Conservation (phyloP, 2,329 filamentous ascomycete species). For the Calycina marina region DNA sequence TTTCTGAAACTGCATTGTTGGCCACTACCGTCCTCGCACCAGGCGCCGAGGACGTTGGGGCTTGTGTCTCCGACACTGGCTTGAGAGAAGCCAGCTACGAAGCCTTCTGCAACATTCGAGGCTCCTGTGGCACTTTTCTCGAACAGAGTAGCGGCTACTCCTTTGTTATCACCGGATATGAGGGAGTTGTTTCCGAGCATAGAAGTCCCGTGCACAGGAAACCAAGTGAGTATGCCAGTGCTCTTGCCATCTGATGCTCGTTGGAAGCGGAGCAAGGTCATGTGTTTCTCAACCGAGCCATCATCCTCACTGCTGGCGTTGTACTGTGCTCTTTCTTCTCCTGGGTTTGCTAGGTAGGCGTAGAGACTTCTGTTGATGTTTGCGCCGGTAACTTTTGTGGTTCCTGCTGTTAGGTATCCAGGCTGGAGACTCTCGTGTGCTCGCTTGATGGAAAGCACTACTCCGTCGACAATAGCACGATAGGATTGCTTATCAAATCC, state of each 20-base stretch:
- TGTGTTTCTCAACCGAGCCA: constrained; percentile 51
- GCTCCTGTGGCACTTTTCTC: constrained; percentile 52
- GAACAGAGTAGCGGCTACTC: constrained; percentile 73
- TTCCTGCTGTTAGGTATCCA: constrained; percentile 58
- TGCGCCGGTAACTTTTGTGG: constrained; percentile 54
- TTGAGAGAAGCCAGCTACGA: constrained; percentile 87
- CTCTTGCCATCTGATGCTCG: constrained; percentile 61
- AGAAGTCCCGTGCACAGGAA: constrained; percentile 82
- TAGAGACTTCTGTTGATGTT: constrained; percentile 85
- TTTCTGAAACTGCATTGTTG: constrained; percentile 60
- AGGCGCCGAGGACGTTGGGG: constrained; percentile 77
- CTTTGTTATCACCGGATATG: constrained; percentile 91
- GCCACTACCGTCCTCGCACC: constrained; percentile 73
- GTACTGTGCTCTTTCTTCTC: constrained; percentile 59
- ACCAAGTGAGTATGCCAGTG: constrained; percentile 77
- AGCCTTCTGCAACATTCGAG: constrained; percentile 43
- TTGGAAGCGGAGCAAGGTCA: constrained; percentile 70
- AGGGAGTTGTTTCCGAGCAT: constrained; percentile 85
- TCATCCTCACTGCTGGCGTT: constrained; percentile 34
- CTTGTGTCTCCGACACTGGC: constrained; percentile 83
- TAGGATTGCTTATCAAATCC: constrained; percentile 84
- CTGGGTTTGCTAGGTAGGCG: constrained; percentile 77
- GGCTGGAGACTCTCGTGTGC: constrained; percentile 56
- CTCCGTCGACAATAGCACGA: constrained; percentile 75
- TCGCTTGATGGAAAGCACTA: constrained; percentile 63